A percentile compares a stretch with the other conserved stretches of the same genome.
phyloP scores from a whole-genome alignment of 139 green algal genomes.

The Marvania coccoides region DNA sequence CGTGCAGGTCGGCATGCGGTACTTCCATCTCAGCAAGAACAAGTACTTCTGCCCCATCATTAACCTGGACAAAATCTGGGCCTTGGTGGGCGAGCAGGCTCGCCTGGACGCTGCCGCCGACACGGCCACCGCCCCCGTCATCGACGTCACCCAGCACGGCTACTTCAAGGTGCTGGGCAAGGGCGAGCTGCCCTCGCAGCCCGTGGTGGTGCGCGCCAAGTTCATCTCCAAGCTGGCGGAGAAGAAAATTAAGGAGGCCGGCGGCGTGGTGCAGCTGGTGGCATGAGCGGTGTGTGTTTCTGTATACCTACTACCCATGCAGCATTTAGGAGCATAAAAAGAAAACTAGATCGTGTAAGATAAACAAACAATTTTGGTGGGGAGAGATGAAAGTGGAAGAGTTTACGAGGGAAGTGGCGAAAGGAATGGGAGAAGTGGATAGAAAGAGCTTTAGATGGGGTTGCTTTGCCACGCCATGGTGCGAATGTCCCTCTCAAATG shows the following conservation, averaged over 20 bases:
- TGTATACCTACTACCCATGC: too few relatives aligned
- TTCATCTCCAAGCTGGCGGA: slow-evolving; percentile 97
- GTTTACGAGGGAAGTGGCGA: too few relatives aligned
- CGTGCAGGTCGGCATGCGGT: slow-evolving; percentile 93
- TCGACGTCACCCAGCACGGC: slow-evolving; percentile 96
- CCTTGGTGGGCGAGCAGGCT: slow-evolving; percentile 72
- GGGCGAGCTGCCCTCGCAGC: slow-evolving; percentile 87
- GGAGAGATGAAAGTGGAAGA: background rate
- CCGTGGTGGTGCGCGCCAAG: slow-evolving; percentile 95
- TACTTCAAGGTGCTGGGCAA: slow-evolving; percentile 95
- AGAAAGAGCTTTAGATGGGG: too few relatives aligned
- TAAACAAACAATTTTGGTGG: background rate
- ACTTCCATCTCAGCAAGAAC: slow-evolving; percentile 97
- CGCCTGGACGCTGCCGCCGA: slow-evolving; percentile 67
- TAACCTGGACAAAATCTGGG: slow-evolving; percentile 98
- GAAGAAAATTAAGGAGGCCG: slow-evolving; percentile 97
- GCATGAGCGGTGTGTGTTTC: slow-evolving; percentile 16
- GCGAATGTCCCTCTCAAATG: too few relatives aligned
- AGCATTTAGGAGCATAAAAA: too few relatives aligned
- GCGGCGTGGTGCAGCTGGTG: slow-evolving; percentile 69
- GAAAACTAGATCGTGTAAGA: background rate
- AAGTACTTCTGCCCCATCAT: slow-evolving; percentile 92
- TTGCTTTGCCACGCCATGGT: too few relatives aligned
- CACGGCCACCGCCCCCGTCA: slow-evolving; percentile 68
- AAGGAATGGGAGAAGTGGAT: too few relatives aligned